phyloP scores from a whole-genome alignment of 164 flowering plant genomes.

The Stephania cephalantha region DNA sequence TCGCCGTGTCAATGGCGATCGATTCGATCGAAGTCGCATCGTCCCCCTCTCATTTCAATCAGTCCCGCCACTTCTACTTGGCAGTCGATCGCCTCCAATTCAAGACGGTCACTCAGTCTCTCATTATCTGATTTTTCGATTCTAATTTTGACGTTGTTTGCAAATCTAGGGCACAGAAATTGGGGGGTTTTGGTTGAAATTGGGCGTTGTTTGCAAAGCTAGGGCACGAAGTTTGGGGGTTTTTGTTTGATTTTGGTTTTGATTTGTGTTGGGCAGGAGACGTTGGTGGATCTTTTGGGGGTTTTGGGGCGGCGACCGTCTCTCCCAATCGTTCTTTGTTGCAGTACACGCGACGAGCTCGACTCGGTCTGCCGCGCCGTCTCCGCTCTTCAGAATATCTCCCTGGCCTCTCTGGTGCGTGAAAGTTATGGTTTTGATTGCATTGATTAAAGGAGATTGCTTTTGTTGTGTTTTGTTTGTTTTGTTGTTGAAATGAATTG shows the following conservation, averaged over 20 bases:
- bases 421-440: too few relatives aligned
- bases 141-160: neutral
- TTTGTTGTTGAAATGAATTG: too few relatives aligned
- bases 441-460: too few relatives aligned
- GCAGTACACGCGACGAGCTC: conserved; percentile 93
- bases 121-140: neutral
- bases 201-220: neutral
- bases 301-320: conserved; percentile 57
- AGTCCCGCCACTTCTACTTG: conserved; percentile 74
- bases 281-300: conserved; percentile 71
- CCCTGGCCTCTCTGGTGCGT: conserved; percentile 52
- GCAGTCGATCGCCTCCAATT: conserved; percentile 85
- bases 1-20: conserved; percentile 11
- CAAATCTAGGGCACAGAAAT: too few relatives aligned
- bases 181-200: neutral
- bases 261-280: conserved; percentile 44
- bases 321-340: conserved; percentile 75
- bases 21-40: conserved; percentile 21
- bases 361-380: conserved; percentile 79
- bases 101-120: conserved; percentile 48
- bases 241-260: neutral
- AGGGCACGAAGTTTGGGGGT: neutral
- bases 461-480: too few relatives aligned
- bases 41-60: conserved; percentile 32
- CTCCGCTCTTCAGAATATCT: conserved; percentile 52